Percentiles rank a stretch among this genome's conserved stretches.
Evolutionary conservation across 345 rosid genomes (phyloP).

Genomic region (Mallotus nudiflorus): DNA sequence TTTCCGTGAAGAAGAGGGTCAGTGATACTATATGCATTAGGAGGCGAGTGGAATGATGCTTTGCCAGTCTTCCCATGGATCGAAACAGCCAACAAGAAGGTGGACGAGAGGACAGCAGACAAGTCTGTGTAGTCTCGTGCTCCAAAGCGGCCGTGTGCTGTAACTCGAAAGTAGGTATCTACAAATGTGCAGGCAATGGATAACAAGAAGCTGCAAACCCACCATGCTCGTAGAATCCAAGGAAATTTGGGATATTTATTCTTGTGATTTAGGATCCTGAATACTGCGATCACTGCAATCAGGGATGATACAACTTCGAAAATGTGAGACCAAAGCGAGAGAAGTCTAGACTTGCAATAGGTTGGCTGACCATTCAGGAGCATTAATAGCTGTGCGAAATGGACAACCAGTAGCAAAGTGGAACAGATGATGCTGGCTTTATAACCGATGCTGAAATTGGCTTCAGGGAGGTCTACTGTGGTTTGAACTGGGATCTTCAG

Average conservation of each 20-base stretch:
- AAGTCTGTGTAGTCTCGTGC: conserved; percentile 52
- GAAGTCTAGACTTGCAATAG: conserved; percentile 43
- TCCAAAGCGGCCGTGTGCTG: conserved; percentile 29
- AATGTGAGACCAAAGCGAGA: conserved; percentile 49
- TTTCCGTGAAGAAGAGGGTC: conserved; percentile 60
- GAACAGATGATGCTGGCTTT: conserved; percentile 47
- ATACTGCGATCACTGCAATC: conserved; percentile 35
- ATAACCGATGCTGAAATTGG: conserved; percentile 44
- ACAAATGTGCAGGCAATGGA: conserved; percentile 36
- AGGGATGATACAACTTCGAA: conserved; percentile 52
- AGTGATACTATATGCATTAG: conserved; percentile 32
- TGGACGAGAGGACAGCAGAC: conserved; percentile 49
- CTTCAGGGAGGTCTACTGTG: conserved; percentile 12
- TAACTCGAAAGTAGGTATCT: conserved; percentile 29
- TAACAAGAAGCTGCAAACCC: conserved; percentile 71
- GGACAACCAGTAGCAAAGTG: conserved; percentile 43
- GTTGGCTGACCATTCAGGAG: conserved; percentile 31
- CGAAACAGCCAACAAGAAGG: conserved; percentile 50
- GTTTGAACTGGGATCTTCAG: conserved; percentile 29
- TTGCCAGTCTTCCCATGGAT: conserved; percentile 70
- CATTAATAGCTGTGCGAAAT: conserved; percentile 43
- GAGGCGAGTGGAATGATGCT: conserved; percentile 16
- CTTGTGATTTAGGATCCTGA: conserved; percentile 34
- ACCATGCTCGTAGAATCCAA: conserved; percentile 76
- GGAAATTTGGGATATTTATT: conserved; percentile 54